Percentiles rank a stretch among this genome's conserved stretches.
Evolutionary conservation across 2,329 filamentous ascomycete species (phyloP).

Genomic region (Curvularia eragrostidis): DNA sequence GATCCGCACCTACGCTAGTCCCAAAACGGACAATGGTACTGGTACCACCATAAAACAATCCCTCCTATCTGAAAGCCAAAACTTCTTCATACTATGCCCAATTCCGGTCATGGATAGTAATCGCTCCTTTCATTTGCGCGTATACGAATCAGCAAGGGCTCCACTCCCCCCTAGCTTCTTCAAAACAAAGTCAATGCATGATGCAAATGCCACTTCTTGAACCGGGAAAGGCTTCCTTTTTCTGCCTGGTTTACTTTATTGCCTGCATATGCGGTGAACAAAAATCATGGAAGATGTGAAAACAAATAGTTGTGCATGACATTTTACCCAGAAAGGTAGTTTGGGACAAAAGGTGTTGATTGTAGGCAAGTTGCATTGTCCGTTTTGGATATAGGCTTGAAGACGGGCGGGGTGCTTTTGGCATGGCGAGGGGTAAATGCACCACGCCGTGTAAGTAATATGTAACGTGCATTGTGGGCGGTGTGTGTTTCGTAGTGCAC

Average conservation of each 20-base stretch:
- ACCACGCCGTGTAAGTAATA: neutral
- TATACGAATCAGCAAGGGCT: neutral
- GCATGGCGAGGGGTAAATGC: neutral
- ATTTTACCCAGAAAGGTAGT: slow-evolving; percentile 1
- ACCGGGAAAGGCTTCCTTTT: neutral
- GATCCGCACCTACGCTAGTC: slow-evolving; percentile 3
- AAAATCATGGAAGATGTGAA: neutral
- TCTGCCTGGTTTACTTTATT: neutral
- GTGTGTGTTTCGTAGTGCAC: neutral
- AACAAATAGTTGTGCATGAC: neutral
- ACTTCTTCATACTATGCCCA: neutral
- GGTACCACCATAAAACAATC: neutral
- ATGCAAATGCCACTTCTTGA: neutral
- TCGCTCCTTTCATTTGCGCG: neutral
- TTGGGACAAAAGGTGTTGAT: neutral
- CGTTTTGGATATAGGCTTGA: neutral
- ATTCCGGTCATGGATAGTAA: no score
- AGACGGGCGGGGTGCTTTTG: neutral
- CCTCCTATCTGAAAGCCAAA: neutral
- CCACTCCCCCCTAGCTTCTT: neutral
- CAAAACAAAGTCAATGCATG: neutral
- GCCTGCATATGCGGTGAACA: neutral
- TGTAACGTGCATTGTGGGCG: neutral
- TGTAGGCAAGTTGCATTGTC: neutral
- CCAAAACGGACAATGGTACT: slow-evolving; percentile 17